phyloP scores from a whole-genome alignment of 2,329 filamentous ascomycete species.

The Xylariaceae sp. region DNA sequence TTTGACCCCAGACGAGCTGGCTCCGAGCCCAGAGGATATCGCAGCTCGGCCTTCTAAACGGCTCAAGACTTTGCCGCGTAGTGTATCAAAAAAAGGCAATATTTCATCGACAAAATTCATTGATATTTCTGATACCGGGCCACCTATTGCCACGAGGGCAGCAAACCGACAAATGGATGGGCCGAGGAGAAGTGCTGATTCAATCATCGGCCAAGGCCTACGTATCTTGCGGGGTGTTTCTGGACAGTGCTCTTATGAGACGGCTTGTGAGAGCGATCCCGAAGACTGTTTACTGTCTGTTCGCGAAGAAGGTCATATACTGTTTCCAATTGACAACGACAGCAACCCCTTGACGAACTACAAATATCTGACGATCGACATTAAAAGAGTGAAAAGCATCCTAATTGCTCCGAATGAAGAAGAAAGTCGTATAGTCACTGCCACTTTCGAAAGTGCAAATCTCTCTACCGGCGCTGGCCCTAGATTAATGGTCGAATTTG shows the following conservation, averaged over 20 bases:
- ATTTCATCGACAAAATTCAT: slow-evolving; percentile 24
- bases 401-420: not conserved
- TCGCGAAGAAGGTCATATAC: slow-evolving; percentile 23
- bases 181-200: slow-evolving; percentile 2
- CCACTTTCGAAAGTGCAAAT: slow-evolving; percentile 5
- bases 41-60: slow-evolving; percentile 15
- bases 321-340: slow-evolving; percentile 23
- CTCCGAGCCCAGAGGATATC: slow-evolving; percentile 16
- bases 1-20: slow-evolving; percentile 26
- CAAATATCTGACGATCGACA: slow-evolving; percentile 25
- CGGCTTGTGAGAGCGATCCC: slow-evolving; percentile 1
- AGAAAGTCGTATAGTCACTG: slow-evolving; percentile 12
- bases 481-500: slow-evolving; percentile 29
- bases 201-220: slow-evolving; percentile 20
- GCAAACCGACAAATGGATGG: not conserved
- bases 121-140: not conserved
- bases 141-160: not conserved
- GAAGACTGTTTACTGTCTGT: slow-evolving; percentile 23
- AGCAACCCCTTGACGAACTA: slow-evolving; percentile 18
- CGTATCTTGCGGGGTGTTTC: slow-evolving; percentile 24
- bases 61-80: slow-evolving; percentile 16
- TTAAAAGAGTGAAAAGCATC: slow-evolving; percentile 14
- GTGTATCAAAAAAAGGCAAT: slow-evolving; percentile 26
- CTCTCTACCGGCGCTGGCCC: slow-evolving; percentile 6
- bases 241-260: slow-evolving; percentile 24